Evolutionary conservation across 306 rosid species (phyloP).

Genomic region (Pterocarpus macrocarpus): DNA sequence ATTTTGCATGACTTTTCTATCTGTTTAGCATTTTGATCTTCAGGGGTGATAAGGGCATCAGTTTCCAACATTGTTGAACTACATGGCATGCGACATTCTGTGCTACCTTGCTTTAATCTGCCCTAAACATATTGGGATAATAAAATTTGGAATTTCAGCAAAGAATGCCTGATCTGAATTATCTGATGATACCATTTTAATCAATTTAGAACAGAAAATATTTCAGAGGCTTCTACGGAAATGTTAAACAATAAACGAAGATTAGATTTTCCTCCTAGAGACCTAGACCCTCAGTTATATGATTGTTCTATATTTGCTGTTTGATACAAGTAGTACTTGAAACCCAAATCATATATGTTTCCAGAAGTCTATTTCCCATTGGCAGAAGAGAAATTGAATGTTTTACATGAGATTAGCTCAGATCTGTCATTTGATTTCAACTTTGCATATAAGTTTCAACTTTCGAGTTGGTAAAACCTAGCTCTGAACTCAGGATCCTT

Average conservation of each 20-base stretch:
- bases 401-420: neutral
- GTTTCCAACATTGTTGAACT: conserved; percentile 6
- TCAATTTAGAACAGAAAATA: conserved; percentile 29
- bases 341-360: neutral
- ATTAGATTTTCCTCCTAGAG: neutral
- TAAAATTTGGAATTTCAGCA: conserved; percentile 26
- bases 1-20: conserved; percentile 1
- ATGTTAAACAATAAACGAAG: neutral
- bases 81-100: neutral
- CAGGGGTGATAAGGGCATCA: conserved; percentile 3
- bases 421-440: conserved; percentile 14
- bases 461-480: conserved; percentile 35
- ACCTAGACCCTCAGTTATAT: neutral
- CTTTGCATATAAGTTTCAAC: neutral
- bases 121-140: neutral
- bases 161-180: neutral
- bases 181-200: conserved; percentile 7
- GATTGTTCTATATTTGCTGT: conserved; percentile 14
- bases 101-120: neutral
- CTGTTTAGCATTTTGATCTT: conserved; percentile 4
- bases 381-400: too few species aligned
- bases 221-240: conserved; percentile 12
- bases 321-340: neutral
- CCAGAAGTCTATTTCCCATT: neutral
- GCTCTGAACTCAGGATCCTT: conserved; percentile 14